Evolutionary conservation across 192 early-diverging fungal species (phyloP).

Genomic region (Backusella westeae): DNA sequence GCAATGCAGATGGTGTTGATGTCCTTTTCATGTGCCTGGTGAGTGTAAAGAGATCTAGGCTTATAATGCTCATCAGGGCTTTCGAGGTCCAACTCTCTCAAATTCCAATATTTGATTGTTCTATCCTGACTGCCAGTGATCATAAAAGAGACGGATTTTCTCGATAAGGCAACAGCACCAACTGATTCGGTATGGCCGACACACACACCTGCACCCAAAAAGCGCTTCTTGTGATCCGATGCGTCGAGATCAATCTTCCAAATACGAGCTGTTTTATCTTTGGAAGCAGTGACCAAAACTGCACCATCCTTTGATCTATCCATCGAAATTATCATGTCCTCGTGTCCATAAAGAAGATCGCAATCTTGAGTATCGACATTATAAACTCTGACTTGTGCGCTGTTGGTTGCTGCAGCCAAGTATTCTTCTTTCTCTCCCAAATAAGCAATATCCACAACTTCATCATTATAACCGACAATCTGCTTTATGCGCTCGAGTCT

Average conservation of each 20-base stretch:
- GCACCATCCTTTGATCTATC: constrained; percentile 66
- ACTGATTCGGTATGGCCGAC: constrained; percentile 93
- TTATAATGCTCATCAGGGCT: constrained; percentile 39
- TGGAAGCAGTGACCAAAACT: constrained; percentile 83
- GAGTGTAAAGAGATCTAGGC: constrained; percentile 76
- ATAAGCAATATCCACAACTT: constrained; percentile 84
- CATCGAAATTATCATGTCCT: constrained; percentile 84
- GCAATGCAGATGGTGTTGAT: constrained; percentile 92
- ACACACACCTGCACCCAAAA: constrained; percentile 67
- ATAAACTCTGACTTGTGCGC: constrained; percentile 88
- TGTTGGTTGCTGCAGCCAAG: constrained; percentile 91
- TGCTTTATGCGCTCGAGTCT: constrained; percentile 67
- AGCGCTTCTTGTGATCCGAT: constrained; percentile 40
- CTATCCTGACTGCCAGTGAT: constrained; percentile 91
- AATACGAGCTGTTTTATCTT: constrained; percentile 84
- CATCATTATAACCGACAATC: constrained; percentile 96
- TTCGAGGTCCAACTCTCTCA: constrained; percentile 54
- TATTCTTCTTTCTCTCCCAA: constrained; percentile 70
- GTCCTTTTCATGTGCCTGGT: constrained; percentile 95
- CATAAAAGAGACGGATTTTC: constrained; percentile 64
- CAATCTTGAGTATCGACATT: constrained; percentile 75
- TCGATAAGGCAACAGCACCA: constrained; percentile 81
- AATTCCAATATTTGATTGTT: constrained; percentile 93
- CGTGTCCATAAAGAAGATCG: constrained; percentile 87
- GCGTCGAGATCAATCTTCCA: constrained; percentile 75